Percentiles rank a stretch among this genome's conserved stretches.
Conservation (phyloP, 345 rosid genomes). For the Hibiscus trionum region DNA sequence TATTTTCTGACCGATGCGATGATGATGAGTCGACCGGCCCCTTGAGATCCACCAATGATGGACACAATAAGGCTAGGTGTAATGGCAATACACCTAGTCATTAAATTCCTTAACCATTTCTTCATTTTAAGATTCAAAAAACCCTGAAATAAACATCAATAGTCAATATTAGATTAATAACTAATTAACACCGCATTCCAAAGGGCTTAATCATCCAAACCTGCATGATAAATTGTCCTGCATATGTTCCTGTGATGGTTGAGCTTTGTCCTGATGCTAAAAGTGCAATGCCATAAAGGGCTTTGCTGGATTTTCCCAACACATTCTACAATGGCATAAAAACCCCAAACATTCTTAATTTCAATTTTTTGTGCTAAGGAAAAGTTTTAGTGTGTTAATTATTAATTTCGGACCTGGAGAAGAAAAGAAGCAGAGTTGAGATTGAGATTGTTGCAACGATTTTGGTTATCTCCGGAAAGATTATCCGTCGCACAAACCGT, state of each 20-base stretch:
- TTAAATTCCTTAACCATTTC: conserved; percentile 47
- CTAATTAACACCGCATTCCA: background rate
- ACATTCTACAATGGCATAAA: conserved; percentile 34
- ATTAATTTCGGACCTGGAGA: conserved; percentile 35
- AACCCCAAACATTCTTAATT: background rate
- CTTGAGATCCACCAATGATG: conserved; percentile 49
- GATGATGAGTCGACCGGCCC: conserved; percentile 51
- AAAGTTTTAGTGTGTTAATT: background rate
- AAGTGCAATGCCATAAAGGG: conserved; percentile 48
- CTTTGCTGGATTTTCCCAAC: conserved; percentile 50
- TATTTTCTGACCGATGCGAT: conserved; percentile 46
- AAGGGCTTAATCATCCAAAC: conserved; percentile 7
- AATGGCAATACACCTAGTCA: conserved; percentile 57
- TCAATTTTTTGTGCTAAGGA: background rate
- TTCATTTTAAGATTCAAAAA: conserved; percentile 58
- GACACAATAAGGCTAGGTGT: conserved; percentile 53
- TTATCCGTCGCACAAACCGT: conserved; percentile 34
- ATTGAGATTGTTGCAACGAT: conserved; percentile 43
- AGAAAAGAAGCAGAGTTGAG: conserved; percentile 69
- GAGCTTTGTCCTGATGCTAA: conserved; percentile 74
- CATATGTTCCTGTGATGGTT: conserved; percentile 61
- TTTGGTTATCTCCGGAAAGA: conserved; percentile 15
- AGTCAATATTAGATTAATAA: background rate
- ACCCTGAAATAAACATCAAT: conserved; percentile 28
- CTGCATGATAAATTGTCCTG: conserved; percentile 68